Evolutionary conservation across 208 protist genomes (phyloP).

Genomic region (Leishmania lainsoni): DNA sequence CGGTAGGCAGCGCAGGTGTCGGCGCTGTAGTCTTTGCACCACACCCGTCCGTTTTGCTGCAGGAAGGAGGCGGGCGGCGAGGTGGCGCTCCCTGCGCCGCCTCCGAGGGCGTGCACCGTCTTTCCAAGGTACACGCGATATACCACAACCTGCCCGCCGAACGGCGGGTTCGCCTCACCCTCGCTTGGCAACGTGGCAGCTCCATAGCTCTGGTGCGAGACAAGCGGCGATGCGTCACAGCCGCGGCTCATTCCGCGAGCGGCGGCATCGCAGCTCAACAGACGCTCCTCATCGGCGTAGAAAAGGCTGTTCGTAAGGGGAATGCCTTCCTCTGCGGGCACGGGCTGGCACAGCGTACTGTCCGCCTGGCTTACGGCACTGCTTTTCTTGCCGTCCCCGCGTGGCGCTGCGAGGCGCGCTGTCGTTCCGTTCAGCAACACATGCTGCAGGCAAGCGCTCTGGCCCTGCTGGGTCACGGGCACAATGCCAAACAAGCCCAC

Average conservation of each 20-base stretch:
- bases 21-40: conserved; percentile 50
- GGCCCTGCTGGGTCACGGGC: conserved; percentile 31
- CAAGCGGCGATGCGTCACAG: not conserved
- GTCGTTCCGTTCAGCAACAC: conserved; percentile 37
- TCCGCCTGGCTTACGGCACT: not conserved
- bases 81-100: not conserved
- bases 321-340: conserved; percentile 59
- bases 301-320: conserved; percentile 90
- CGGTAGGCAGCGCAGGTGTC: conserved; percentile 80
- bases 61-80: conserved; percentile 28
- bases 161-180: conserved; percentile 1
- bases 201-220: conserved; percentile 10
- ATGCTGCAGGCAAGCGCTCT: conserved; percentile 56
- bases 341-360: conserved; percentile 5
- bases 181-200: not conserved
- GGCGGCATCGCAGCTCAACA: conserved; percentile 33
- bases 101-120: conserved; percentile 28
- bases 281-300: conserved; percentile 78
- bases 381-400: conserved; percentile 13
- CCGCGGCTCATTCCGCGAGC: not conserved
- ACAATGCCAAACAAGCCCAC: conserved; percentile 86
- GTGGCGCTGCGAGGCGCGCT: not conserved
- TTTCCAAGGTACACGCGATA: conserved; percentile 37
- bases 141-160: conserved; percentile 32
- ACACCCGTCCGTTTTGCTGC: conserved; percentile 34